Evolutionary conservation across 805 yeast species (phyloP).

Genomic region (Scheffersomyces ergatensis): DNA sequence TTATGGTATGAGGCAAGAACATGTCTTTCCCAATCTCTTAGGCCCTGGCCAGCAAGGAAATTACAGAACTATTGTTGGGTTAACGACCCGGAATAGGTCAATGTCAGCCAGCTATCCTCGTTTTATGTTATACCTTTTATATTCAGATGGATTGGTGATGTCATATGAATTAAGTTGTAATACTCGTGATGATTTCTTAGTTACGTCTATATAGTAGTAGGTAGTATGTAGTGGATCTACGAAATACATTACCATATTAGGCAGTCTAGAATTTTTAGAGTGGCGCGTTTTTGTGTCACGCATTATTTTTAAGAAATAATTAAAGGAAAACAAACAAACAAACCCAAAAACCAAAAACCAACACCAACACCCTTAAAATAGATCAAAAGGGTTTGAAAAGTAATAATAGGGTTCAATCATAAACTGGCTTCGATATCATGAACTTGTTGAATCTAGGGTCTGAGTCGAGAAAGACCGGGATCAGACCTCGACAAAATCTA

Average conservation of each 20-base stretch:
- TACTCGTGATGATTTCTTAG: neutral
- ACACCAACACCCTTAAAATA: neutral
- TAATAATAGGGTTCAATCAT: neutral
- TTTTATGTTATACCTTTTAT: conserved; percentile 28
- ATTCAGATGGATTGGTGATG: conserved; percentile 31
- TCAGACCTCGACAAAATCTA: conserved; percentile 45
- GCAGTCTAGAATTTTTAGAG: conserved; percentile 8
- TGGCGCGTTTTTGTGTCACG: conserved; percentile 11
- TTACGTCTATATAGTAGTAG: neutral
- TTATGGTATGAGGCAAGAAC: conserved; percentile 42
- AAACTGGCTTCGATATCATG: conserved; percentile 17
- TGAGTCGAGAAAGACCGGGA: conserved; percentile 66
- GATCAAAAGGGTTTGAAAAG: neutral
- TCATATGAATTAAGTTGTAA: conserved; percentile 14
- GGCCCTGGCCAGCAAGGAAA: conserved; percentile 24
- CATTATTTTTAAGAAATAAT: neutral
- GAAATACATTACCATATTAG: conserved; percentile 6
- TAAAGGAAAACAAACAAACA: neutral
- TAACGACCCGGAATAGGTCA: conserved; percentile 24
- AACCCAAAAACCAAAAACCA: neutral
- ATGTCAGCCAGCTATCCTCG: conserved; percentile 17
- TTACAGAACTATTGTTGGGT: conserved; percentile 31
- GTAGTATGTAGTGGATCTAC: neutral
- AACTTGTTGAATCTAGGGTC: conserved; percentile 50
- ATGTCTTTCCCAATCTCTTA: conserved; percentile 36